These are phyloP conservation scores for Starmerella asiatica DNA, from an alignment of 805 yeast species.

Conservation along the genomic window DNA sequence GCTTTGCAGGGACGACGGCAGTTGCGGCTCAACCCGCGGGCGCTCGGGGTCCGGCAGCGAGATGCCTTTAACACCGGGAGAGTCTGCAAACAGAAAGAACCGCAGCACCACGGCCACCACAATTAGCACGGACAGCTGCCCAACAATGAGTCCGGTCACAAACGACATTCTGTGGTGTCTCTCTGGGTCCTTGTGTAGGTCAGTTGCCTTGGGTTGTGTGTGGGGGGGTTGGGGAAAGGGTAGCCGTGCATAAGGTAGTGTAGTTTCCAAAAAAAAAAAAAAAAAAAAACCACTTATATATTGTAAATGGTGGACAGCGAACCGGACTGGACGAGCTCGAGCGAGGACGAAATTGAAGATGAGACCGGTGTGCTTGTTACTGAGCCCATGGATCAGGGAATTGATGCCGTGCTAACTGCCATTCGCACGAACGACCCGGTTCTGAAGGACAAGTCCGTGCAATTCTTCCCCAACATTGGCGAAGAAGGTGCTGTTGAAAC, in stretches of 20 bases:
- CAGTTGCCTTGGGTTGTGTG: too few species aligned
- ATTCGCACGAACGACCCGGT: slow-evolving; percentile 50
- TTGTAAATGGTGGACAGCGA: slow-evolving; percentile 1
- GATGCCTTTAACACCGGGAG: slow-evolving; percentile 22
- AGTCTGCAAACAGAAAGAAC: slow-evolving; percentile 32
- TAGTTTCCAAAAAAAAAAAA: background rate
- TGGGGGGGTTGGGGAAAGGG: too few species aligned
- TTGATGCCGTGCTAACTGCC: slow-evolving; percentile 56
- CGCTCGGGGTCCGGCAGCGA: slow-evolving; percentile 19
- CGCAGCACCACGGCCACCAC: slow-evolving; percentile 29
- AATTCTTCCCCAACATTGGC: slow-evolving; percentile 60
- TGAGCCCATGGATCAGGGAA: slow-evolving; percentile 69
- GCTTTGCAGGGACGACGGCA: slow-evolving; percentile 24
- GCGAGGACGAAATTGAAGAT: slow-evolving; percentile 62
- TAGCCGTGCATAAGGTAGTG: too few species aligned
- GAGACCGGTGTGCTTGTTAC: slow-evolving; percentile 82
- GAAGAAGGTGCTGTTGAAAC: slow-evolving; percentile 24
- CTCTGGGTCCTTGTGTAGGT: too few species aligned
- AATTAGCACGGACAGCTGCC: slow-evolving; percentile 31
- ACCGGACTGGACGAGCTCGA: slow-evolving; percentile 28
- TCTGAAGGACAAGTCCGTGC: slow-evolving; percentile 52
- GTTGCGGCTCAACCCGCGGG: slow-evolving; percentile 21
- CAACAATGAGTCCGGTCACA: slow-evolving; percentile 29
- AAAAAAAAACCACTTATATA: too few species aligned
- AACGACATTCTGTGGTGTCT: too few species aligned